Evolutionary conservation across 495 filamentous ascomycete species (phyloP).

Genomic region (Xylaria flabelliformis): DNA sequence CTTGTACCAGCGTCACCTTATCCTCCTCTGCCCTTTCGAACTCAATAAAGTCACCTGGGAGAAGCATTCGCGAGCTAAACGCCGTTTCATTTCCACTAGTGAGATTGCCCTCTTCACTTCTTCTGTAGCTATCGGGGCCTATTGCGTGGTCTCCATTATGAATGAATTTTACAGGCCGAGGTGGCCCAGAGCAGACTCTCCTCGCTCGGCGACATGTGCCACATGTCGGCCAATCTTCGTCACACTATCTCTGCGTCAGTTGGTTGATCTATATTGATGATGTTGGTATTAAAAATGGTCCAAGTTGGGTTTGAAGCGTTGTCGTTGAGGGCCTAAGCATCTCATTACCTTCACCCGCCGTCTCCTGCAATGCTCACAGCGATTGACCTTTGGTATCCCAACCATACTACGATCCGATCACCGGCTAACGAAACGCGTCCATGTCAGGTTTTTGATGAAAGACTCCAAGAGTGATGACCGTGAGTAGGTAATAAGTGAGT

Average conservation of each 20-base stretch:
- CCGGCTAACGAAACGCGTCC: background rate
- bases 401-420: background rate
- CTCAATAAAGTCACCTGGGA: background rate
- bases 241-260: background rate
- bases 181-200: background rate
- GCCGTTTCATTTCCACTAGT: background rate
- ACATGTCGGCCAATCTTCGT: conserved; percentile 7
- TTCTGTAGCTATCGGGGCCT: background rate
- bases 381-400: conserved; percentile 11
- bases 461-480: background rate
- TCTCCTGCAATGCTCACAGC: background rate
- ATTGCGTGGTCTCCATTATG: background rate
- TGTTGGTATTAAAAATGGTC: background rate
- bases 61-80: background rate
- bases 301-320: background rate
- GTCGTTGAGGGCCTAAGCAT: background rate
- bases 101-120: background rate
- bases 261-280: background rate
- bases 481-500: background rate
- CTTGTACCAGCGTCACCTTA: background rate
- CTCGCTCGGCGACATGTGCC: background rate
- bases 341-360: conserved; percentile 6
- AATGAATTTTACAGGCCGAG: background rate
- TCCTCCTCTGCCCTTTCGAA: background rate
- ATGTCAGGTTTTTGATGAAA: background rate